Evolutionary conservation across 2,329 filamentous ascomycete genomes (phyloP).

Genomic region (Colletotrichum tamarilloi): DNA sequence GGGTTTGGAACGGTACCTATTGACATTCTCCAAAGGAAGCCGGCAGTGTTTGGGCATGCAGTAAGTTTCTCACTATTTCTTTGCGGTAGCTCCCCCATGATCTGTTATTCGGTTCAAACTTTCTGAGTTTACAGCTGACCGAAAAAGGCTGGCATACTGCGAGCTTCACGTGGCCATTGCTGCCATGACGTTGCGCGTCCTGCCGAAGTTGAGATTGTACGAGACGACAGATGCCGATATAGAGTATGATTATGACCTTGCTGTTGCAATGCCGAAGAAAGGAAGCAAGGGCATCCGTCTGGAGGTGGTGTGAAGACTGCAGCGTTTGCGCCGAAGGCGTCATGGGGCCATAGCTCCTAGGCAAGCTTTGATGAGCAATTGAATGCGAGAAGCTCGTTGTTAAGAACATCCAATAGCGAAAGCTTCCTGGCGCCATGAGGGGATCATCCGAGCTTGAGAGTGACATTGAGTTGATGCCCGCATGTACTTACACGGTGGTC

Average conservation of each 20-base stretch:
- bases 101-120: background rate
- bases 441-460: background rate
- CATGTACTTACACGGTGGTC: background rate
- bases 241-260: conserved; percentile 41
- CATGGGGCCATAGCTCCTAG: background rate
- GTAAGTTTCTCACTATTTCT: conserved; percentile 35
- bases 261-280: conserved; percentile 35
- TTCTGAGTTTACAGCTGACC: background rate
- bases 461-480: background rate
- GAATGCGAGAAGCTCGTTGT: background rate
- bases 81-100: background rate
- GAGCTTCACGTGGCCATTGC: conserved; percentile 40
- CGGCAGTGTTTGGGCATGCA: conserved; percentile 38
- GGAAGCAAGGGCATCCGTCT: conserved; percentile 26
- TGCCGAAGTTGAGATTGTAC: conserved; percentile 41
- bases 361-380: background rate
- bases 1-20: conserved; percentile 24
- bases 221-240: conserved; percentile 43
- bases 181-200: conserved; percentile 31
- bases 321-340: background rate
- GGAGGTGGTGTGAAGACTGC: background rate
- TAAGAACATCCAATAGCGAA: background rate
- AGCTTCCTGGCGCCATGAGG: background rate
- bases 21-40: conserved; percentile 36
- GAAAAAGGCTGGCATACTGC: conserved; percentile 42